Percentiles rank a stretch among this genome's conserved stretches.
Conservation (phyloP, 2,329 filamentous ascomycete genomes). For the Aureobasidium sp. region DNA sequence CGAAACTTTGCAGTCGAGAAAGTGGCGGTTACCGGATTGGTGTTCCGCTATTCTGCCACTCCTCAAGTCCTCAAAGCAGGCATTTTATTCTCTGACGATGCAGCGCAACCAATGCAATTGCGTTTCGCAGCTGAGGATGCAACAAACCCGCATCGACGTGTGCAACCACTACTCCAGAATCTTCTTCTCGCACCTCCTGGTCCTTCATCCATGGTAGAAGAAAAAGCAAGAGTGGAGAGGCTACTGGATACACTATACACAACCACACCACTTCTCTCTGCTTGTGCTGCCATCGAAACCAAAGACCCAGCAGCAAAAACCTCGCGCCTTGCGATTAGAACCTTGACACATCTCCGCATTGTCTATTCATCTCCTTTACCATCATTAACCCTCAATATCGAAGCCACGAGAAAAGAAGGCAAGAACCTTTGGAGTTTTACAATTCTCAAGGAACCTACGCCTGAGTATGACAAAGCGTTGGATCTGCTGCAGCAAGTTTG, state of each 20-base stretch:
- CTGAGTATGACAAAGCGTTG: not conserved
- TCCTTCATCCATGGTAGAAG: constrained; percentile 45
- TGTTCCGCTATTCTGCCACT: constrained; percentile 55
- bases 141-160: constrained; percentile 26
- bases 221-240: constrained; percentile 42
- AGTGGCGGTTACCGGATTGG: constrained; percentile 55
- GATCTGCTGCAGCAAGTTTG: constrained; percentile 20
- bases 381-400: constrained; percentile 31
- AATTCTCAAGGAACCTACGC: constrained; percentile 19
- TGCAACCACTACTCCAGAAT: constrained; percentile 23
- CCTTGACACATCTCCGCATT: constrained; percentile 32
- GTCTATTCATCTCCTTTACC: constrained; percentile 35
- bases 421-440: constrained; percentile 33
- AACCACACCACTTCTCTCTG: constrained; percentile 58
- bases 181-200: not conserved
- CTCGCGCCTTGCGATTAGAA: constrained; percentile 27
- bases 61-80: constrained; percentile 20
- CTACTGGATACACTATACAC: constrained; percentile 52
- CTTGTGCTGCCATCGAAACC: constrained; percentile 53
- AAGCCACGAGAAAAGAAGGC: constrained; percentile 28
- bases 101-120: constrained; percentile 48
- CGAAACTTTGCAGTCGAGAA: constrained; percentile 52
- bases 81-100: constrained; percentile 22
- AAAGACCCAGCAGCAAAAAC: constrained; percentile 14
- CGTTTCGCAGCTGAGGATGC: constrained; percentile 44